Conservation (phyloP, 345 rosid genomes). For the Citrus australasica region DNA sequence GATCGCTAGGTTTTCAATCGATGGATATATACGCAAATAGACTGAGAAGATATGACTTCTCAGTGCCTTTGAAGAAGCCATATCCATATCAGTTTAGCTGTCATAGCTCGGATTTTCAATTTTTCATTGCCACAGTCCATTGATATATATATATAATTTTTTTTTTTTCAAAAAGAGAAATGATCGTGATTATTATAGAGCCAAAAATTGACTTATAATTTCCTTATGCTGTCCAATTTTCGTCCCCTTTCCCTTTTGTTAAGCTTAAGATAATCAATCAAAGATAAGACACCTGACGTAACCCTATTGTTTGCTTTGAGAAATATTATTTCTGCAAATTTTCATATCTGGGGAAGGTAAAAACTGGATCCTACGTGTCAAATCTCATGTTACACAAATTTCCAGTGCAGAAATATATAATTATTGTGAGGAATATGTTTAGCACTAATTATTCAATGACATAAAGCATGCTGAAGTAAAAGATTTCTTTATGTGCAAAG, state of each 20-base stretch:
- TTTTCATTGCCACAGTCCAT: not conserved
- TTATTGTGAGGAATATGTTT: too few species aligned
- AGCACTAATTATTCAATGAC: too few species aligned
- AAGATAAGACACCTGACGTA: not conserved
- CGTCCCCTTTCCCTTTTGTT: not conserved
- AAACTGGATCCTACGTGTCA: not conserved
- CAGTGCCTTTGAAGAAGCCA: too few species aligned
- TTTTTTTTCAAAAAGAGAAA: not conserved
- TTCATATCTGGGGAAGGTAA: slow-evolving; percentile 6
- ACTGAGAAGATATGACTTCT: not conserved
- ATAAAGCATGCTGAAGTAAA: too few species aligned
- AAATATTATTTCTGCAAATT: not conserved
- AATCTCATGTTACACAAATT: too few species aligned
- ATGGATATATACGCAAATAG: not conserved
- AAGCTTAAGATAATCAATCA: not conserved
- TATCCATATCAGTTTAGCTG: too few species aligned
- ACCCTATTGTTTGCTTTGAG: not conserved
- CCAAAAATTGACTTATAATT: not conserved
- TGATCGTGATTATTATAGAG: not conserved
- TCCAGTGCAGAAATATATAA: too few species aligned
- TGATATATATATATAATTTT: not conserved
- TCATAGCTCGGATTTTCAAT: not conserved
- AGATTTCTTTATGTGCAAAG: too few species aligned
- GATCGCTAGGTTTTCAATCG: not conserved
- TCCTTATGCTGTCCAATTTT: not conserved